Base-by-base conservation (phyloP, 805 yeast genomes). In the Candida ovalis region DNA sequence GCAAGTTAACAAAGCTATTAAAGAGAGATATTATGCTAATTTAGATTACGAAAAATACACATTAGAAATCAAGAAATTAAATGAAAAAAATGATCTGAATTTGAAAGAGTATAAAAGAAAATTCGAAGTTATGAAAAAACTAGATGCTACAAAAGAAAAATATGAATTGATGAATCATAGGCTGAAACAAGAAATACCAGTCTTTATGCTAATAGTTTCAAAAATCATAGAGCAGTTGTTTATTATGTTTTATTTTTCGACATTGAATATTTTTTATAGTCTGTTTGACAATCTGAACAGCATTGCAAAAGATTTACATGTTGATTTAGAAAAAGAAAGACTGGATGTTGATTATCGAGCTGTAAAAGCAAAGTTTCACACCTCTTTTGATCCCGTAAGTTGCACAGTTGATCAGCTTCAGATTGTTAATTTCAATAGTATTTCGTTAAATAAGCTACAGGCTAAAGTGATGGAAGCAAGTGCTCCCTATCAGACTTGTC, bases 121-220 rank as follows among this genome's bases (percentile, higher is more conserved):
- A 44, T 57, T 65, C 32, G 66, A 66, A 38, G 60, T 62, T 22
- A 62, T 64, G 43, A 62, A 61, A 49, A 61, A 60, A 45, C 40
- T 62, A 25, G 68, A 59, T 50, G 59, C 57, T 45, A 64, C 55
- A 51, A 68, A 53, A 48, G 65, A 49, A 58, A 72, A 57, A 43
- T 77, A 72, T 54, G 71, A 72, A 2, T 42, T 50, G 10, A 51
- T 70, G 32, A 76, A 78, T 56, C 51, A 56, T 4, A 44, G 53
- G 3, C 63, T 81, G 50, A 76, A 77, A 48, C 49, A 48, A 27
- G 85, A 80, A 38, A 55, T 81, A 1, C 83, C 84, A 0, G 43
- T 50, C 3, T 74, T 78, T 42, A 66, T 74, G 47, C 47, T 61
- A 6, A 58, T 73, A 10, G 60, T 73, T 0, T 49, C 62, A 3